Evolutionary conservation across 2,329 filamentous ascomycete genomes (phyloP).

Genomic region (Pezicula carpinea): DNA sequence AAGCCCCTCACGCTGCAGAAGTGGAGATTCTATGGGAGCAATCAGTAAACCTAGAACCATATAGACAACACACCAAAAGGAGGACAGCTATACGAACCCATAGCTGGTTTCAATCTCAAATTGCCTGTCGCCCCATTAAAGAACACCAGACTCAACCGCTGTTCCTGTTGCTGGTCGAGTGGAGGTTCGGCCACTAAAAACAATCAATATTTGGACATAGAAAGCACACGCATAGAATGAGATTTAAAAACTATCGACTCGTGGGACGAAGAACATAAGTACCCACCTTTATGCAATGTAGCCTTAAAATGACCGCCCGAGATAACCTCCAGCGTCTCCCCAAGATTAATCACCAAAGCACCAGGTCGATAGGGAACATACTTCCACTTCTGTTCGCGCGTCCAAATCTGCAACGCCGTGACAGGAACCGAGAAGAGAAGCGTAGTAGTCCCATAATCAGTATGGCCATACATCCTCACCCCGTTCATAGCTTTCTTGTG

Average conservation of each 20-base stretch:
- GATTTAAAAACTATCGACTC: background rate
- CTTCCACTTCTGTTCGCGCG: conserved; percentile 39
- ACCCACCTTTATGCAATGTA: conserved; percentile 32
- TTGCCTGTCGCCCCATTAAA: conserved; percentile 43
- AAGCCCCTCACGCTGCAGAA: conserved; percentile 38
- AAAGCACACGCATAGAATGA: background rate
- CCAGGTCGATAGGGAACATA: conserved; percentile 40
- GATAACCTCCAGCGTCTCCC: conserved; percentile 37
- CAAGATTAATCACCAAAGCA: conserved; percentile 45
- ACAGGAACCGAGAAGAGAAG: conserved; percentile 43
- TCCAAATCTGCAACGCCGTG: conserved; percentile 42
- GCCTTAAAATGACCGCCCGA: conserved; percentile 43
- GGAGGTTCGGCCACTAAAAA: conserved; percentile 35
- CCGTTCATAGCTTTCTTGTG: conserved; percentile 30
- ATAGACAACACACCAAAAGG: too few relatives aligned
- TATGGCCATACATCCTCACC: conserved; percentile 40
- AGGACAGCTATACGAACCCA: conserved; percentile 8
- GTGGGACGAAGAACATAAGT: background rate
- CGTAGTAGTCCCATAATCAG: conserved; percentile 42
- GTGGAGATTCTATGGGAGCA: conserved; percentile 26
- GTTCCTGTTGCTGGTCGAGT: conserved; percentile 33
- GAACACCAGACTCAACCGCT: conserved; percentile 38
- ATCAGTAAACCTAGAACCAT: background rate
- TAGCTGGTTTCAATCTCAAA: conserved; percentile 37
- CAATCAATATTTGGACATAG: background rate